Base-by-base conservation (phyloP, 441 rosid species). In the Adansonia grandidieri region DNA sequence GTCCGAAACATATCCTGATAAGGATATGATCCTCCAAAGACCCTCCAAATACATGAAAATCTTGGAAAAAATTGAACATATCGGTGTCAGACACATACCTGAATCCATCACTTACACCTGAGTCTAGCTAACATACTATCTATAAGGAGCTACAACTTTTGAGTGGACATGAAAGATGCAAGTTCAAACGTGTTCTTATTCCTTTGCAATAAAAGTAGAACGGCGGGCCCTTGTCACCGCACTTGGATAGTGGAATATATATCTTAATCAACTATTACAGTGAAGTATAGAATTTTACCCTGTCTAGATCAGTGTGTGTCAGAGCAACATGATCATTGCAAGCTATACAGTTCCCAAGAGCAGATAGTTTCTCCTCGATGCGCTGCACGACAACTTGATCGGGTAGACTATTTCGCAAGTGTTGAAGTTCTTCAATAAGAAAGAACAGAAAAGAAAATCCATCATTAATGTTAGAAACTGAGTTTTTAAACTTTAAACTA, bases 301-400 rank as follows among this genome's bases (percentile, higher is more conserved):
- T 89, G 88, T 91, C 97, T 66, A 94, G 92, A 81, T 96, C 99
- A 4, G 97, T 90, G 85, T 96, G 99, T n/a, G 97, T 88, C 80
- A 96, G 90, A 78, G 99, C 99, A 77, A 94, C 99, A 84, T 93
- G 94, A 78, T 96, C 98, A 85, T 96, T 94, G 86, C 98, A 96
- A 62, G 97, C 96, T 80, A 96, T 88, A 81, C 98, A 91, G 71
- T 96, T 92, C 10, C 99, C 99, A 70, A 96, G 88, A 42, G 99
- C 98, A 82, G 99, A 92, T 22, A 96, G 84, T 65, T 81, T 92
- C 88, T 96, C 99, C 2, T 96, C 98, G 45, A 91, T 82, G 51
- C 99, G 87, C 85, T 90, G 98, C 75, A 96, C 95, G 45, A 92
- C 96, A 61, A 96, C 97, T 84, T 69, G 80, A 84, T 94, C 99